Base-by-base conservation (phyloP, 225 moss, liverwort and hornwort genomes). In the Bryoerythrophyllum caledonicum region DNA sequence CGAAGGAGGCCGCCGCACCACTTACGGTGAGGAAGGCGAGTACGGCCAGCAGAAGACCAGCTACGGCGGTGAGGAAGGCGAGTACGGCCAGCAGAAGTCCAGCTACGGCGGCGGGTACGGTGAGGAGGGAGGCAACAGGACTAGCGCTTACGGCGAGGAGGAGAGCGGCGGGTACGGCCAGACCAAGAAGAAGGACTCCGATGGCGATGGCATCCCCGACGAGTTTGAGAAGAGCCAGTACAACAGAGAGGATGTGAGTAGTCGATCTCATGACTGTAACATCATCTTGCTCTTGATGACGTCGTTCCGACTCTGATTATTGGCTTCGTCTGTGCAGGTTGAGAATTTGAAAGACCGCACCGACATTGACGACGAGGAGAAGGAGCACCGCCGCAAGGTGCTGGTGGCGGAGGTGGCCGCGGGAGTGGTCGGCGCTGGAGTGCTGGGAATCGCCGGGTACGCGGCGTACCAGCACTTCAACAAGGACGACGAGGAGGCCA, bases 351-450 rank as follows among this genome's bases (percentile, higher is more conserved):
- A 86, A 77, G 70, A 86, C 43, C 65, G 86, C 17, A 66, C 77
- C 2, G 82, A 86, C 38, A 48, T 86, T 32, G 77, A 82, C 46
- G 82, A 86, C 13, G 82, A 80, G n/a, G 86, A 86, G 73, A 69
- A 67, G 8, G 86, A 83, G 49, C 86, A 86, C 30, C 82, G 82
- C 19, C 80, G 59, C 21, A 86, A 86, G 71, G 72, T 80, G 34
- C 26, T 83, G 44, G 63, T 80, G 72, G 86, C 63, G 5, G 82
- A 86, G 63, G 74, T 83, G 23, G 86, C 86, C 21, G 86, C 67
- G 7, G 86, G 86, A 3, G 82, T 83, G 38, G 72, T 78, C 21
- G 82, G 86, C 14, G 67, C 86, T 8, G 86, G 86, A 40, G 80
- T 67, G 7, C 71, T 86, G 27, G 74, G 77, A 43, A 58, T 78